phyloP scores from a whole-genome alignment of 1,284 basidiomycete genomes.

The Trichosporon sp. region DNA sequence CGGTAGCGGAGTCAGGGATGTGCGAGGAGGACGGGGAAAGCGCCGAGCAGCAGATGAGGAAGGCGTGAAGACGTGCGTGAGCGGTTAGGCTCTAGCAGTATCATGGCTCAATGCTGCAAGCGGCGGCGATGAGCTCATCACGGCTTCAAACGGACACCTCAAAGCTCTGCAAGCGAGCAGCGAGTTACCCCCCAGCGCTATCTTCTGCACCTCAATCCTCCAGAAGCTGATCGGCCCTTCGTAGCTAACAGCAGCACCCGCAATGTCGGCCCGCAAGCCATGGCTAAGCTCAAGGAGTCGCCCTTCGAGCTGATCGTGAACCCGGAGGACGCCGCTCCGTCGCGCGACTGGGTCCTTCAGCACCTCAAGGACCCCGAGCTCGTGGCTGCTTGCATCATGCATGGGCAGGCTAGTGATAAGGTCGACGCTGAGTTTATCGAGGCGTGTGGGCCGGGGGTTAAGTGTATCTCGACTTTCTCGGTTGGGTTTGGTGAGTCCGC shows the following conservation, averaged over 20 bases:
- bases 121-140: no score
- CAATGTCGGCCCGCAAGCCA: constrained; percentile 63
- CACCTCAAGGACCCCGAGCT: constrained; percentile 66
- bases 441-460: constrained; percentile 56
- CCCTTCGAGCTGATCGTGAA: constrained; percentile 56
- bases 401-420: constrained; percentile 43
- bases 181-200: no score
- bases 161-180: no score
- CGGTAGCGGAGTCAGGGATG: no score
- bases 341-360: constrained; percentile 70
- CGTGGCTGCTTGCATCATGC: constrained; percentile 36
- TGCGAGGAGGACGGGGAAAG: no score
- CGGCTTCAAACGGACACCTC: no score
- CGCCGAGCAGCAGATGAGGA: no score
- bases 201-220: no score
- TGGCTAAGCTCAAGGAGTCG: constrained; percentile 56
- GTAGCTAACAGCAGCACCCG: constrained; percentile 30
- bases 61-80: no score
- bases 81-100: no score
- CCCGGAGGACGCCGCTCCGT: constrained; percentile 61
- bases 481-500: constrained; percentile 70
- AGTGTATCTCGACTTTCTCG: constrained; percentile 76
- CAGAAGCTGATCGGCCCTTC: no score
- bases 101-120: no score
- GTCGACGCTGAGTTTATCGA: constrained; percentile 68